These are phyloP conservation scores for Penicillium frequentans DNA, from an alignment of 2,329 filamentous ascomycete genomes.

Conservation along the genomic window DNA sequence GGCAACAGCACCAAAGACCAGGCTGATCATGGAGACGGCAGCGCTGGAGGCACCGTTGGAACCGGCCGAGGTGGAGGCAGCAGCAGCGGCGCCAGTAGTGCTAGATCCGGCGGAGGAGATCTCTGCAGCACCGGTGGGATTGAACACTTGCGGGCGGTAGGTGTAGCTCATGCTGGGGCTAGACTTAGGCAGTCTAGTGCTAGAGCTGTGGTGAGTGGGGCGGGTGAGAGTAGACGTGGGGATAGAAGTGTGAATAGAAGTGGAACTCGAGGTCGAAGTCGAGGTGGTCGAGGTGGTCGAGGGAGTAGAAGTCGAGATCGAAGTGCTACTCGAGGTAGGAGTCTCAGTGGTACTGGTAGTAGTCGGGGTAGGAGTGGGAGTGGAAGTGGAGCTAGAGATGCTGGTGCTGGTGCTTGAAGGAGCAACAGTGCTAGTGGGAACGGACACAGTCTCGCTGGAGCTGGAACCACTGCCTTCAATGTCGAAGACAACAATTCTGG, in stretches of 20 bases:
- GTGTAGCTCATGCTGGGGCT: slow-evolving; percentile 28
- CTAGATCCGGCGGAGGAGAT: slow-evolving; percentile 11
- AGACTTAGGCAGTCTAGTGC: slow-evolving; percentile 18
- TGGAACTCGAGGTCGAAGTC: slow-evolving; percentile 7
- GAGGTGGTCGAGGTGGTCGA: slow-evolving; percentile 12
- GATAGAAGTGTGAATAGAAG: slow-evolving; percentile 6
- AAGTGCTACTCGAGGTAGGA: slow-evolving; percentile 11
- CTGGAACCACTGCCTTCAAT: slow-evolving; percentile 16
- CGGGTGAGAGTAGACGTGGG: slow-evolving; percentile 14
- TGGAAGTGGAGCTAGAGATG: slow-evolving; percentile 6
- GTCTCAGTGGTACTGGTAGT: slow-evolving; percentile 13
- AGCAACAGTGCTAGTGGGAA: slow-evolving; percentile 14
- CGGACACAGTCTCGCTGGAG: slow-evolving; percentile 9
- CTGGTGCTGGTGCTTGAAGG: slow-evolving; percentile 12
- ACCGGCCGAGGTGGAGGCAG: slow-evolving; percentile 15
- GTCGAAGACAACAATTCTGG: slow-evolving; percentile 66
- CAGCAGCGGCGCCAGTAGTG: slow-evolving; percentile 6
- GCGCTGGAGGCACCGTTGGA: slow-evolving; percentile 18
- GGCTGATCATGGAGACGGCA: slow-evolving; percentile 22
- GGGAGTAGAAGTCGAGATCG: slow-evolving; percentile 9
- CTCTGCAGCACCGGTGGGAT: slow-evolving; percentile 21
- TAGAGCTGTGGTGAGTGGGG: slow-evolving; percentile 7
- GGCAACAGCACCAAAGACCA: slow-evolving; percentile 25
- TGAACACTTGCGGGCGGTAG: slow-evolving; percentile 31
- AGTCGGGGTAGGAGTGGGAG: slow-evolving; percentile 9